A percentile compares a stretch with the other conserved stretches of the same genome.
Evolutionary conservation across 768 basidiomycete genomes (phyloP).

Genomic region (Lentinula detonsa): DNA sequence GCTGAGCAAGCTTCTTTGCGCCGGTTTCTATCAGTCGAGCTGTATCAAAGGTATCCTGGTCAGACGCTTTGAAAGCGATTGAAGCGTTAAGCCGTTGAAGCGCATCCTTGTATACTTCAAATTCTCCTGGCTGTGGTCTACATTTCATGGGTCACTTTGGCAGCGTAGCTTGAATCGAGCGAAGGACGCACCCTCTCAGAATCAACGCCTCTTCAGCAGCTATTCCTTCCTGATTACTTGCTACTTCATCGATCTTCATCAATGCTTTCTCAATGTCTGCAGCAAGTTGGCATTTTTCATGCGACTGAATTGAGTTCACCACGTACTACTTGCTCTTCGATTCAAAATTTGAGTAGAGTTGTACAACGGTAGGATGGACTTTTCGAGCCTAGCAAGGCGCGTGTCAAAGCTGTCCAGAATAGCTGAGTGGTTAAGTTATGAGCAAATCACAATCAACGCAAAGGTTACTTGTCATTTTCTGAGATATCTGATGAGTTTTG

Average conservation of each 20-base stretch:
- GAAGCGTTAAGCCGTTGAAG: conserved; percentile 73
- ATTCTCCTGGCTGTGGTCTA: conserved; percentile 68
- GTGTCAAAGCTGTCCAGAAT: conserved; percentile 82
- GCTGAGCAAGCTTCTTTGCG: conserved; percentile 72
- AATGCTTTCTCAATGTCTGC: conserved; percentile 79
- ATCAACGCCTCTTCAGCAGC: conserved; percentile 77
- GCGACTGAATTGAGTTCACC: neutral
- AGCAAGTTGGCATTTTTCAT: neutral
- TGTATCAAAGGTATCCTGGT: conserved; percentile 48
- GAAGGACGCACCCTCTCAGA: conserved; percentile 56
- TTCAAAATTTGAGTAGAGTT: conserved; percentile 72
- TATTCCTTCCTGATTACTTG: conserved; percentile 68
- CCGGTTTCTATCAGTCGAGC: conserved; percentile 81
- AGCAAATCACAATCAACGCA: neutral
- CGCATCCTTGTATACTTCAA: conserved; percentile 62
- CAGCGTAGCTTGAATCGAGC: neutral
- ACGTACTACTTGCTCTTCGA: conserved; percentile 64
- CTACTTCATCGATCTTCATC: conserved; percentile 72
- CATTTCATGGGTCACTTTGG: neutral
- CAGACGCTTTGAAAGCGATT: conserved; percentile 69
- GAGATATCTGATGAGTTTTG: conserved; percentile 80
- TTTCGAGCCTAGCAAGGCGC: conserved; percentile 76
- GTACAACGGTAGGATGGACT: conserved; percentile 81
- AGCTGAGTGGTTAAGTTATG: conserved; percentile 37
- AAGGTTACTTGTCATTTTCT: conserved; percentile 75